These are phyloP conservation scores for Cutaneotrichosporon spelunceum DNA, from an alignment of 1,284 basidiomycete species.

Conservation along the genomic window DNA sequence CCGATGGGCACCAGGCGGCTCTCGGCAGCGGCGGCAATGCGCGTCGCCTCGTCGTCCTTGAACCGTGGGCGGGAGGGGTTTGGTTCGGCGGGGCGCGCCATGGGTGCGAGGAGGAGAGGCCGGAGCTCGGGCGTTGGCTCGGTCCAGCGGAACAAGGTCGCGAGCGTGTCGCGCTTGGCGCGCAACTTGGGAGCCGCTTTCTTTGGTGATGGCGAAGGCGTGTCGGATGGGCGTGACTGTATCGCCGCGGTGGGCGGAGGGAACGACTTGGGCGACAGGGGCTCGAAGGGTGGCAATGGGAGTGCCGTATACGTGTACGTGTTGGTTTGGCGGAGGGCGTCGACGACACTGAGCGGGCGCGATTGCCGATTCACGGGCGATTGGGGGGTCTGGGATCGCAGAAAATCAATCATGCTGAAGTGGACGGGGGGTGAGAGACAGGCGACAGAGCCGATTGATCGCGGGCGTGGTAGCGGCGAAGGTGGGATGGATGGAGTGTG, in stretches of 20 bases:
- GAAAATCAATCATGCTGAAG: slow-evolving; percentile 7
- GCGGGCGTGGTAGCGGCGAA: neutral
- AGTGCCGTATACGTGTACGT: neutral
- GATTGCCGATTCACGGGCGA: neutral
- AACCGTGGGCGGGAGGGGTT: neutral
- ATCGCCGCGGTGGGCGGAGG: neutral
- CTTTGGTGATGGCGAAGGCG: neutral
- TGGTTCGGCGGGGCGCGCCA: neutral
- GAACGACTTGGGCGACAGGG: neutral
- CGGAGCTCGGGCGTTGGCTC: slow-evolving; percentile 1
- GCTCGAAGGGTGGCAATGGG: neutral
- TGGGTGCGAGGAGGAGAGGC: neutral
- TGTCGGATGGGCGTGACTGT: neutral
- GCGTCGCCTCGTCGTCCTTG: neutral
- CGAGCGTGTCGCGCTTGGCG: slow-evolving; percentile 4
- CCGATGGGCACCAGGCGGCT: slow-evolving; percentile 1
- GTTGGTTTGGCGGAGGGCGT: slow-evolving; percentile 1
- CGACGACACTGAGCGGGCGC: neutral
- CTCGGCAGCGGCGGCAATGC: neutral
- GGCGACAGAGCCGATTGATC: neutral
- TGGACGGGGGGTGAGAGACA: neutral
- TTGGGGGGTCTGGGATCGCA: slow-evolving; percentile 1
- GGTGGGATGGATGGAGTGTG: neutral
- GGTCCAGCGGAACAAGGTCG: neutral
- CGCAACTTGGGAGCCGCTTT: neutral